Evolutionary conservation across 257 asterid species (phyloP).

Genomic region (Oldenlandia corymbosa): DNA sequence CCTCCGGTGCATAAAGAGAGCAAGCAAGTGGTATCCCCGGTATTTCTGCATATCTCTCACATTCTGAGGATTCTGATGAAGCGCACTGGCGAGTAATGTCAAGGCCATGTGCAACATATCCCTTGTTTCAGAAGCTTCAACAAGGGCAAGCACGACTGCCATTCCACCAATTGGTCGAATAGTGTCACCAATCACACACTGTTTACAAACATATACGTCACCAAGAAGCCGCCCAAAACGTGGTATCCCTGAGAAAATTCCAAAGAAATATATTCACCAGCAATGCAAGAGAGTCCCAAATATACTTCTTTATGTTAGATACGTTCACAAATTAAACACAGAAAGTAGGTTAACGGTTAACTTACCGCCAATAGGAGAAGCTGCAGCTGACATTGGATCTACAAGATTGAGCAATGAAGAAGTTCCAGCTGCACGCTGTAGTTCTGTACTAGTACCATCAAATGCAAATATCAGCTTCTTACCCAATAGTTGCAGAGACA

Average conservation of each 20-base stretch:
- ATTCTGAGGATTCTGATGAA: slow-evolving; percentile 96
- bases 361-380: slow-evolving; percentile 99
- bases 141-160: slow-evolving; percentile 89
- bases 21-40: slow-evolving; percentile 94
- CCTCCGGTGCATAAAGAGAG: slow-evolving; percentile 84
- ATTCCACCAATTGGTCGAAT: slow-evolving; percentile 95
- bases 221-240: slow-evolving; percentile 97
- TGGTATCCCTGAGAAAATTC: slow-evolving; percentile 70
- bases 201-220: slow-evolving; percentile 82
- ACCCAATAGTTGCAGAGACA: slow-evolving; percentile 82
- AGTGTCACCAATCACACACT: slow-evolving; percentile 85
- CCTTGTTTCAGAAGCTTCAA: slow-evolving; percentile 97
- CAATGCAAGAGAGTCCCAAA: slow-evolving; percentile 1
- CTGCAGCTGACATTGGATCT: slow-evolving; percentile 98
- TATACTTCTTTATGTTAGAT: slow-evolving; percentile 1
- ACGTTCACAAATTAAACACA: slow-evolving; percentile 2
- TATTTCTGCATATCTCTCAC: slow-evolving; percentile 91
- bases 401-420: slow-evolving; percentile 92
- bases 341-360: slow-evolving; percentile 4
- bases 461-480: slow-evolving; percentile 94
- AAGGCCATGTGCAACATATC: slow-evolving; percentile 99
- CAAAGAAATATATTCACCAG: slow-evolving; percentile 18
- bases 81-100: slow-evolving; percentile 76
- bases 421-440: slow-evolving; percentile 77
- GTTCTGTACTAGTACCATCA: slow-evolving; percentile 92